A percentile compares a stretch with the other conserved stretches of the same genome.
Evolutionary conservation across 768 basidiomycete species (phyloP).

Genomic region (Tubosaeta sp.): DNA sequence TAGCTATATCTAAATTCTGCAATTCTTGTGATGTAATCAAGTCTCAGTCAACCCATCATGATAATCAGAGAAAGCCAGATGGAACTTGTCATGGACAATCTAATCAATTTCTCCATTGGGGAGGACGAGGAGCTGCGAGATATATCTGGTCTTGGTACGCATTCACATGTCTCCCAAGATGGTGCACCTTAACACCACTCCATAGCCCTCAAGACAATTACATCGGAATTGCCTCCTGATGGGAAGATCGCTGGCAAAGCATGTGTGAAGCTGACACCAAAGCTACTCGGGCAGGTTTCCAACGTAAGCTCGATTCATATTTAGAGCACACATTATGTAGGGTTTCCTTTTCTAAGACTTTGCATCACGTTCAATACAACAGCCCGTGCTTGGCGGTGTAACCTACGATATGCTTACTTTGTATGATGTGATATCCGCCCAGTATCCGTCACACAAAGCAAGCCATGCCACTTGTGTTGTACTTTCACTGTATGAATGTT

Average conservation of each 20-base stretch:
- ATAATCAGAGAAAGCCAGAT: constrained; percentile 79
- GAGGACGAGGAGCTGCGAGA: constrained; percentile 92
- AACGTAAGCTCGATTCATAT: constrained; percentile 45
- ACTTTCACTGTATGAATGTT: too few relatives aligned
- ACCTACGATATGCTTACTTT: too few relatives aligned
- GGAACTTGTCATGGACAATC: constrained; percentile 82
- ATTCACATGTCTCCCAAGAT: not conserved
- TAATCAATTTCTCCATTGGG: constrained; percentile 80
- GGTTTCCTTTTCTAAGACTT: too few relatives aligned
- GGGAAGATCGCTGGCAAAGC: constrained; percentile 75
- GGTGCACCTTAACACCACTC: constrained; percentile 5
- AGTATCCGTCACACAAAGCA: too few relatives aligned
- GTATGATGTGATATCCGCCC: too few relatives aligned
- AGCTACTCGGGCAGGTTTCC: constrained; percentile 72
- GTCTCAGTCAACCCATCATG: constrained; percentile 87
- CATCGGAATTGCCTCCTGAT: constrained; percentile 80
- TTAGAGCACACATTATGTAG: too few relatives aligned
- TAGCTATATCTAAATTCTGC: not conserved
- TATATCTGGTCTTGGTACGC: constrained; percentile 83
- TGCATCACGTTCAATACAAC: too few relatives aligned
- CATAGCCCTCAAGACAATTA: constrained; percentile 93
- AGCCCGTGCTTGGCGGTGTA: too few relatives aligned
- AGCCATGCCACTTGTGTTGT: too few relatives aligned
- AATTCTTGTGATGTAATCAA: constrained; percentile 29
- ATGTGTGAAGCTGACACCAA: constrained; percentile 80